Percentiles rank a stretch among this genome's conserved stretches.
phyloP scores from a whole-genome alignment of 2,329 filamentous ascomycete species.

The Aspergillus ochraceoroseus region DNA sequence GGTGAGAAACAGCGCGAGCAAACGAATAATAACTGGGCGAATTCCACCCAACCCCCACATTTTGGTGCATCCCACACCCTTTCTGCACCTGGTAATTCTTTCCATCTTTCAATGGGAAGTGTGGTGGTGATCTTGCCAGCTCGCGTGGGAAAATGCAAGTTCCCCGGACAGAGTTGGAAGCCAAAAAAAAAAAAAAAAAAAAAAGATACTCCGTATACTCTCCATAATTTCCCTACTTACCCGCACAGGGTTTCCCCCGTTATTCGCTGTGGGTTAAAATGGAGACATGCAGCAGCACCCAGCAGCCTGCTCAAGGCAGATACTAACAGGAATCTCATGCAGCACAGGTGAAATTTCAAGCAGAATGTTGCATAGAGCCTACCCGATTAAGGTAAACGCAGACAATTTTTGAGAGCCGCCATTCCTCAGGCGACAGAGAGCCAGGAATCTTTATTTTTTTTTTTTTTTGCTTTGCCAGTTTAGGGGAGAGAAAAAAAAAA shows the following conservation, averaged over 20 bases:
- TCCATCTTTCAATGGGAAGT: constrained; percentile 3
- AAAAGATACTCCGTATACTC: too few species aligned
- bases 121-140: constrained; percentile 5
- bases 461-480: neutral
- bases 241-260: too few species aligned
- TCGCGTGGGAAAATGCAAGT: neutral
- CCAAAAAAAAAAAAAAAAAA: too few species aligned
- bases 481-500: neutral
- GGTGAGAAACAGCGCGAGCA: constrained; percentile 21
- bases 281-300: too few species aligned
- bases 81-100: constrained; percentile 8
- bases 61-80: constrained; percentile 17
- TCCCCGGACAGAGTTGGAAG: neutral
- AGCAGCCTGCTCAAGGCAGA: constrained; percentile 1
- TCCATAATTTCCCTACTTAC: neutral
- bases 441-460: constrained; percentile 1
- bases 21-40: constrained; percentile 24
- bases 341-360: constrained; percentile 16
- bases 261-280: too few species aligned
- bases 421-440: constrained; percentile 4
- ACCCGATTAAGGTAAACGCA: constrained; percentile 7
- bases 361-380: constrained; percentile 19
- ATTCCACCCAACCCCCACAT: constrained; percentile 24
- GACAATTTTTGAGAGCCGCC: constrained; percentile 8
- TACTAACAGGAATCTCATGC: constrained; percentile 5